These are phyloP conservation scores for Mortierella sp. DNA, from an alignment of 371 early-diverging fungal species.

Conservation along the genomic window DNA sequence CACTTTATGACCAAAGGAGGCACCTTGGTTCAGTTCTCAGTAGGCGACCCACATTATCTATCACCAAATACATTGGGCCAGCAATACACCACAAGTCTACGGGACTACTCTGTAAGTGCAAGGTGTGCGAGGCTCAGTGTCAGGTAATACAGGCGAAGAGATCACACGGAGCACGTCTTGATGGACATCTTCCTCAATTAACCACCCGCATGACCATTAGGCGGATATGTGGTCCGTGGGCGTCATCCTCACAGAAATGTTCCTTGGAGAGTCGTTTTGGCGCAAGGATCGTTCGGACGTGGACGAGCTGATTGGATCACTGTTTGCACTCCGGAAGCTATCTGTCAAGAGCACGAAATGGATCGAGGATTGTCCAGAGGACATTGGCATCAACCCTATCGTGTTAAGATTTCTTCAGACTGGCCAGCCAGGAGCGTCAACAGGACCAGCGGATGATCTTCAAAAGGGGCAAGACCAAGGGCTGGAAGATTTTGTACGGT, in stretches of 20 bases:
- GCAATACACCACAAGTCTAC: slow-evolving; percentile 4
- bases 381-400: slow-evolving; percentile 35
- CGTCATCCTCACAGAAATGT: slow-evolving; percentile 66
- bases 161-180: no score
- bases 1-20: slow-evolving; percentile 71
- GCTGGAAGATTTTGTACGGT: slow-evolving; percentile 12
- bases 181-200: no score
- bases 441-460: slow-evolving; percentile 1
- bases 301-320: slow-evolving; percentile 47
- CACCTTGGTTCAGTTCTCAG: slow-evolving; percentile 70
- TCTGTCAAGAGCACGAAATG: slow-evolving; percentile 26
- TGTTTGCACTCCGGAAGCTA: slow-evolving; percentile 43
- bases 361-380: slow-evolving; percentile 36
- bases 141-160: no score
- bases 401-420: slow-evolving; percentile 32
- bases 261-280: slow-evolving; percentile 68
- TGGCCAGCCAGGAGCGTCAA: slow-evolving; percentile 2
- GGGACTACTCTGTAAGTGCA: slow-evolving; percentile 32
- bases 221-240: slow-evolving; percentile 73
- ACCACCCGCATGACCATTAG: slow-evolving; percentile 20
- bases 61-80: slow-evolving; percentile 49
- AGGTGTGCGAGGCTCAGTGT: no score
- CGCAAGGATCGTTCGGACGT: slow-evolving; percentile 48
- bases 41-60: slow-evolving; percentile 63
- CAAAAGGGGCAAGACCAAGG: slow-evolving; percentile 8